Percentiles rank a stretch among this genome's conserved stretches.
These are phyloP conservation scores for Pythium brachiatum DNA, from an alignment of 352 stramenopile genomes.

Conservation along the genomic window DNA sequence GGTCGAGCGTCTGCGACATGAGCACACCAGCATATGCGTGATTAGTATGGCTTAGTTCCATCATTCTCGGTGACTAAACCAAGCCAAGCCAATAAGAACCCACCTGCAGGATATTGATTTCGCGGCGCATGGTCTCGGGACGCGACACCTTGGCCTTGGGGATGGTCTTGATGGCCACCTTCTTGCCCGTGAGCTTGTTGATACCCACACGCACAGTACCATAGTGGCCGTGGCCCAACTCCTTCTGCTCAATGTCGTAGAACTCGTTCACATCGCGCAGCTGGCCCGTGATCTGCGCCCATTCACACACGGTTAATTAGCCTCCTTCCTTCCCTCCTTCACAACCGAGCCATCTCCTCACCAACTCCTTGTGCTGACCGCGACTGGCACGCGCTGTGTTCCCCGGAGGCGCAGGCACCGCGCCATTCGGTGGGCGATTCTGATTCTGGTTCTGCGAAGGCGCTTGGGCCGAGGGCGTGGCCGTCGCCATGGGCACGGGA, in stretches of 20 bases:
- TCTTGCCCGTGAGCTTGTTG: slow-evolving; percentile 90
- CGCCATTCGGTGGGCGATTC: slow-evolving; percentile 1
- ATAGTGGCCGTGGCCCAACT: slow-evolving; percentile 93
- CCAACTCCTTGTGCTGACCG: slow-evolving; percentile 62
- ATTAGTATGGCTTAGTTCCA: neutral
- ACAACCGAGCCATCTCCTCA: slow-evolving; percentile 17
- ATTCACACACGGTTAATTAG: neutral
- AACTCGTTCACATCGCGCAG: slow-evolving; percentile 81
- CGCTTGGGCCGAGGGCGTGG: slow-evolving; percentile 17
- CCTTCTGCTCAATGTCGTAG: slow-evolving; percentile 89
- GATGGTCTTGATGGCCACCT: slow-evolving; percentile 99
- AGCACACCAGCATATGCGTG: neutral
- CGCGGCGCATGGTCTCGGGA: slow-evolving; percentile 94
- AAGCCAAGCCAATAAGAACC: slow-evolving; percentile 12
- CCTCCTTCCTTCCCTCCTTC: neutral
- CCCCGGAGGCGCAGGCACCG: slow-evolving; percentile 22
- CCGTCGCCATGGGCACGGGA: neutral
- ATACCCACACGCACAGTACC: slow-evolving; percentile 96
- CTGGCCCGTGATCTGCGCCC: slow-evolving; percentile 73
- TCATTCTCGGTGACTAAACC: too few relatives aligned
- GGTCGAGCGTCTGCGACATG: slow-evolving; percentile 67
- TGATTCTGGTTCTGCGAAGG: slow-evolving; percentile 13
- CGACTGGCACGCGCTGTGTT: slow-evolving; percentile 52
- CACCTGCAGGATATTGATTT: slow-evolving; percentile 90
- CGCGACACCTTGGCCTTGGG: slow-evolving; percentile 95